Evolutionary conservation across 331 rosid genomes (phyloP).

Genomic region (Pyracantha coccinea): DNA sequence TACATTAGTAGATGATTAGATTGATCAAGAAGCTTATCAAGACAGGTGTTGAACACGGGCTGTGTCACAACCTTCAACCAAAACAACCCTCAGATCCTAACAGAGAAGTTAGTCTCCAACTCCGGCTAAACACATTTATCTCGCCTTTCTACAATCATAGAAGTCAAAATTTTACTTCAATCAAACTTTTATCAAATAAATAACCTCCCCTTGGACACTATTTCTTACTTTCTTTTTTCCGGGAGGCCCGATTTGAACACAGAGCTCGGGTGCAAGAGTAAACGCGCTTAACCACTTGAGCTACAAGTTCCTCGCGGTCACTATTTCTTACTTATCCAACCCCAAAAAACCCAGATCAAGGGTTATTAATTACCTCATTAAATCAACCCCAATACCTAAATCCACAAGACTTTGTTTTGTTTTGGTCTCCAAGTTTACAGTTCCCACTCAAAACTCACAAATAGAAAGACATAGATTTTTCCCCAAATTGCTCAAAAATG

Average conservation of each 20-base stretch:
- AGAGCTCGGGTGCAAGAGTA: too few relatives aligned
- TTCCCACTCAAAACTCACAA: neutral
- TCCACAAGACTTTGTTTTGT: neutral
- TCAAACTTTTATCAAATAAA: neutral
- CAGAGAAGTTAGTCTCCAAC: neutral
- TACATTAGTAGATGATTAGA: neutral
- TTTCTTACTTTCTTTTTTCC: neutral
- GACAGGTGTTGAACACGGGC: neutral
- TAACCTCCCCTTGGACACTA: neutral
- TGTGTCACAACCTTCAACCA: neutral
- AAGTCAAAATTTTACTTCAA: neutral
- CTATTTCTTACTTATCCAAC: neutral
- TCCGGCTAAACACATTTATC: neutral
- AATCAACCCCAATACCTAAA: conserved; percentile 1
- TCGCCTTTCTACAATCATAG: neutral
- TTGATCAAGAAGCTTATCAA: neutral
- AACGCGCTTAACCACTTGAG: too few relatives aligned
- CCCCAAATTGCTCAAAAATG: neutral
- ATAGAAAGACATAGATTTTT: neutral
- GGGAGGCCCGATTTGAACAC: too few relatives aligned
- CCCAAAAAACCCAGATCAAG: neutral
- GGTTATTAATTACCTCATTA: neutral
- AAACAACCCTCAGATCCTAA: neutral
- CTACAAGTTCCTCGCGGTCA: neutral
- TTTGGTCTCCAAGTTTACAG: neutral